Evolutionary conservation across 2,329 filamentous ascomycete species (phyloP).

Genomic region (Bipolaris bicolor): DNA sequence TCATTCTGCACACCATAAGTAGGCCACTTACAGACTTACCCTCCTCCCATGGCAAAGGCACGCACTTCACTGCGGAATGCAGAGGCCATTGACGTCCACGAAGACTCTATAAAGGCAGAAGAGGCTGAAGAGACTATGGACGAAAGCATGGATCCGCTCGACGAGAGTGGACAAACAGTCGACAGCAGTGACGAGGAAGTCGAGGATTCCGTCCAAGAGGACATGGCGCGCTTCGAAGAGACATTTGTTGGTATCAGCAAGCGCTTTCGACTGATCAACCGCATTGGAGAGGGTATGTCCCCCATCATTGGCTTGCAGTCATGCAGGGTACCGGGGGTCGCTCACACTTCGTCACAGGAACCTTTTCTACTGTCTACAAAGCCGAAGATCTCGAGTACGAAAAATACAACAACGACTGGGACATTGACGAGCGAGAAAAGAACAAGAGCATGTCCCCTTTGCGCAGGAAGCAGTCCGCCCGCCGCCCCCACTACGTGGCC

Average conservation of each 20-base stretch:
- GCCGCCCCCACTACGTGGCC: constrained; percentile 78
- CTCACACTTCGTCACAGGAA: constrained; percentile 64
- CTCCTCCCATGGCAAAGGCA: constrained; percentile 39
- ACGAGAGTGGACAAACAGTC: constrained; percentile 59
- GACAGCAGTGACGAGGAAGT: constrained; percentile 61
- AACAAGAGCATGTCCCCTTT: constrained; percentile 74
- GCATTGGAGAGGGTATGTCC: constrained; percentile 86
- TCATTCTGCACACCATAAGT: constrained; percentile 18
- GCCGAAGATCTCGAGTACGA: constrained; percentile 91
- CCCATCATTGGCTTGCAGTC: constrained; percentile 29
- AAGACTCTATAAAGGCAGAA: constrained; percentile 44
- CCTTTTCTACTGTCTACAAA: constrained; percentile 98
- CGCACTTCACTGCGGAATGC: constrained; percentile 33
- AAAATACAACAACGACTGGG: constrained; percentile 85
- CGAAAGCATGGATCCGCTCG: constrained; percentile 57
- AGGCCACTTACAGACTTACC: constrained; percentile 10
- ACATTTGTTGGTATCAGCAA: constrained; percentile 84
- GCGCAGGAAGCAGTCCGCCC: constrained; percentile 57
- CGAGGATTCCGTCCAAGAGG: constrained; percentile 74
- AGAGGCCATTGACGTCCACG: constrained; percentile 36
- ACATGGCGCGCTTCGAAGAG: constrained; percentile 84
- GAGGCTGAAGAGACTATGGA: constrained; percentile 52
- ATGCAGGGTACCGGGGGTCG: constrained; percentile 33
- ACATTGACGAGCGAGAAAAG: constrained; percentile 69
- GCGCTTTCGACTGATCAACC: constrained; percentile 88